phyloP scores from a whole-genome alignment of 2,329 filamentous ascomycete genomes.

The Monosporascus sp. region DNA sequence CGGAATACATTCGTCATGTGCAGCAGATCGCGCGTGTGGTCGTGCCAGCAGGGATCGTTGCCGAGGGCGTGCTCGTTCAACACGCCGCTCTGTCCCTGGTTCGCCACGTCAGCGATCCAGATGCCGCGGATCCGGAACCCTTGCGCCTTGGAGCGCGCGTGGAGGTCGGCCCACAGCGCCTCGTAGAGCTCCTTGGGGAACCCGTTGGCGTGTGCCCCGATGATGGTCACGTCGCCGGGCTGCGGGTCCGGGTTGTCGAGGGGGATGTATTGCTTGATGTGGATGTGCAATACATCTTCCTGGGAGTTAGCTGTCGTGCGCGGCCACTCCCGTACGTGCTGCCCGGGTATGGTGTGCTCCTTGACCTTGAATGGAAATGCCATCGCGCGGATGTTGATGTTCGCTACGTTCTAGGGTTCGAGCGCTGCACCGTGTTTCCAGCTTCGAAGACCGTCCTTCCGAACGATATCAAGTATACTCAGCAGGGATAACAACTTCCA shows the following conservation, averaged over 20 bases:
- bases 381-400: constrained; percentile 14
- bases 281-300: constrained; percentile 67
- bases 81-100: constrained; percentile 74
- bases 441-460: no score
- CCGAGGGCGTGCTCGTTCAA: constrained; percentile 73
- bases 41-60: constrained; percentile 84
- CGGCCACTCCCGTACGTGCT: constrained; percentile 79
- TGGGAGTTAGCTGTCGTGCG: constrained; percentile 66
- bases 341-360: constrained; percentile 67
- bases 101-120: constrained; percentile 86
- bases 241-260: constrained; percentile 61
- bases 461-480: background rate
- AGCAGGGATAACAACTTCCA: background rate
- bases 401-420: no score
- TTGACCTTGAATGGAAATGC: constrained; percentile 55
- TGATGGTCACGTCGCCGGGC: constrained; percentile 75
- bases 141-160: constrained; percentile 32
- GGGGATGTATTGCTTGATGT: constrained; percentile 85
- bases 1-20: constrained; percentile 83
- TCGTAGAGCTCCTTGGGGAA: constrained; percentile 97
- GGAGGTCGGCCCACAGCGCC: constrained; percentile 81
- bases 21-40: constrained; percentile 78
- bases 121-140: constrained; percentile 72
- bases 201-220: constrained; percentile 84
- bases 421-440: no score